Base-by-base conservation (phyloP, 106 monocot species). In the Alisma plantagoaquatica region DNA sequence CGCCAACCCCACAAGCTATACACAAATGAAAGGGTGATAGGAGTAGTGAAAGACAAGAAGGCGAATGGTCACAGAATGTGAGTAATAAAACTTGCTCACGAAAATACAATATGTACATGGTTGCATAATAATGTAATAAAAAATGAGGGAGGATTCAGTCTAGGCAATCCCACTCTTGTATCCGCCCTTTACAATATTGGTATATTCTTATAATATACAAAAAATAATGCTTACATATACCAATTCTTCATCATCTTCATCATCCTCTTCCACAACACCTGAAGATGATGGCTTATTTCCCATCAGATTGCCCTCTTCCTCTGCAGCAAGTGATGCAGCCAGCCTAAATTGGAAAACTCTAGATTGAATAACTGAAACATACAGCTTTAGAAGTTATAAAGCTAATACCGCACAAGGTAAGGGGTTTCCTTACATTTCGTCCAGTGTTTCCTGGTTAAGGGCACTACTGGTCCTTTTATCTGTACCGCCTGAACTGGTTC, bases 271-370 rank as follows among this genome's bases (percentile, higher is more conserved):
- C 33, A 30, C 27, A 26, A 30, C 52, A 59, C 64, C 62, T 8
- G 23, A 49, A 21, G 63, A 20, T 35, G 74, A 61, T 22, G 68
- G 22, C 7, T 41, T 20, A 31, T 46, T 76, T 51, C 27, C 31
- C 10, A 10, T 42, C 24, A 17, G 44, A 25, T 65, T 50, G 0
- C 47, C 47, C 29, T 31, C 54, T 67, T 89, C 89, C 59, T 98
- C 98, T 4, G 96, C 89, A 70, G 89, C 89, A 76, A 98, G 81
- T 2, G 96, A 98, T 49, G 88, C 89, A 20, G 89, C 96, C 50
- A 98, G 31, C 68, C 88, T 89, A 41, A 46, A 38, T 14, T 38
- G 9, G 35, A 38, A 7, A 38, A 38, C 35, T n/a, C n/a, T n/a
- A n/a, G n/a, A n/a, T n/a, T n/a, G n/a, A n/a, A n/a, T n/a, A n/a